A percentile compares a stretch with the other conserved stretches of the same genome.
Conservation (phyloP, 305 asterid species). For the Solanum hybrid region DNA sequence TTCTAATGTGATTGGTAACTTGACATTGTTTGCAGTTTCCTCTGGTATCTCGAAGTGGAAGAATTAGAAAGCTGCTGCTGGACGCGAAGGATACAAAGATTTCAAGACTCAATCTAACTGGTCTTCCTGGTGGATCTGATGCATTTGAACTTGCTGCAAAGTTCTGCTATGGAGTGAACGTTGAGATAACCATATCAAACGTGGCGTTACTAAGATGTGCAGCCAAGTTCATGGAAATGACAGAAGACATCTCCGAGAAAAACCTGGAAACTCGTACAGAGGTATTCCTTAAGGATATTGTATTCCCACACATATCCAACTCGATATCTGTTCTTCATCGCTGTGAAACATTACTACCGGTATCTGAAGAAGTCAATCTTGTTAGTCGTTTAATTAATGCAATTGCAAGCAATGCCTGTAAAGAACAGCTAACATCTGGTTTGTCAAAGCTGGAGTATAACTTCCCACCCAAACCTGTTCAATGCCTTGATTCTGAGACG, state of each 20-base stretch:
- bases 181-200: constrained; percentile 54
- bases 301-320: constrained; percentile 54
- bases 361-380: constrained; percentile 52
- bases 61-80: constrained; percentile 47
- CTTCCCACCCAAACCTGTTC: constrained; percentile 33
- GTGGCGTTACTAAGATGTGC: constrained; percentile 63
- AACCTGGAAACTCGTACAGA: constrained; percentile 64
- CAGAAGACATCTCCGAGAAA: constrained; percentile 66
- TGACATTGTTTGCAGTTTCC: constrained; percentile 50
- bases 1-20: neutral
- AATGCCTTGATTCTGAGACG: constrained; percentile 33
- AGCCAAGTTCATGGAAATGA: constrained; percentile 79
- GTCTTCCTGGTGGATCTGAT: constrained; percentile 78
- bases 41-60: constrained; percentile 79
- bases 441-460: constrained; percentile 68
- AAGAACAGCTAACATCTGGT: constrained; percentile 82
- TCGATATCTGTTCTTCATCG: constrained; percentile 59
- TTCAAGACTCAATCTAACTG: constrained; percentile 44
- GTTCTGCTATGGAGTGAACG: constrained; percentile 72
- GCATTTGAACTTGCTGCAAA: constrained; percentile 86
- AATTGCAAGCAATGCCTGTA: constrained; percentile 73
- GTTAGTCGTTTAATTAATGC: constrained; percentile 50
- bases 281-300: constrained; percentile 38
- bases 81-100: constrained; percentile 66
- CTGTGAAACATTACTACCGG: constrained; percentile 55